Base-by-base conservation (phyloP, 2,329 filamentous ascomycete species). In the Paramyrothecium sp. region DNA sequence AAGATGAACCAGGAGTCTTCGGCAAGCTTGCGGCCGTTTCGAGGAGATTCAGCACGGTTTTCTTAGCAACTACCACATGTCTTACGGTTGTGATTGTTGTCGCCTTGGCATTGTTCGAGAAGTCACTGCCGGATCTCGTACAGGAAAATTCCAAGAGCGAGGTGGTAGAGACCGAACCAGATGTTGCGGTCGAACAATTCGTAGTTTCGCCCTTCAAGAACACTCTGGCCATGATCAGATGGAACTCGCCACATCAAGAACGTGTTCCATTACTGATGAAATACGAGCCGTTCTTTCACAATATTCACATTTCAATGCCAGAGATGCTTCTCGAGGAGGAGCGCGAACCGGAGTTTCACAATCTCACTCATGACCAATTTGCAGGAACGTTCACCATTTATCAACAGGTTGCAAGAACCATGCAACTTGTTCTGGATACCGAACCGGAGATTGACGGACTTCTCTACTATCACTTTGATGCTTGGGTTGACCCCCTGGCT, bases 401-500 rank as follows among this genome's bases (percentile, higher is more conserved):
- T 62, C 60, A 59, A 34, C 63, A 64, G 41, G 61, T 72, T 3
- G 64, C 66, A 5, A 63, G 61, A 33, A 70, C 67, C 2, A 71
- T 71, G 69, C 60, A 66, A 49, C 60, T 68, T 17, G 60, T 70
- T n/a, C 60, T 72, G 3, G 65, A 71, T 48, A 58, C 59, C 17
- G 54, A 64, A 30, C 55, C 66, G 16, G 66, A 69, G 7, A 66
- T 72, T 22, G 60, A 61, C n/a, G 69, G 69, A 3, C 52, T 72
- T 7, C 59, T 71, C 16, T 71, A 67, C 57, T 70, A 64, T 57
- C 69, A 72, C 54, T 72, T 71, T 53, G 70, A 72, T 56, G 68
- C 67, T 5, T 72, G 69, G 69, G 61, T 72, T 51, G 65, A 70
- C 53, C 70, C 70, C 3, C 55, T 71, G 26, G 63, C 54, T 16